Conservation (phyloP, 306 rosid genomes). For the Lathyrus oleraceus region DNA sequence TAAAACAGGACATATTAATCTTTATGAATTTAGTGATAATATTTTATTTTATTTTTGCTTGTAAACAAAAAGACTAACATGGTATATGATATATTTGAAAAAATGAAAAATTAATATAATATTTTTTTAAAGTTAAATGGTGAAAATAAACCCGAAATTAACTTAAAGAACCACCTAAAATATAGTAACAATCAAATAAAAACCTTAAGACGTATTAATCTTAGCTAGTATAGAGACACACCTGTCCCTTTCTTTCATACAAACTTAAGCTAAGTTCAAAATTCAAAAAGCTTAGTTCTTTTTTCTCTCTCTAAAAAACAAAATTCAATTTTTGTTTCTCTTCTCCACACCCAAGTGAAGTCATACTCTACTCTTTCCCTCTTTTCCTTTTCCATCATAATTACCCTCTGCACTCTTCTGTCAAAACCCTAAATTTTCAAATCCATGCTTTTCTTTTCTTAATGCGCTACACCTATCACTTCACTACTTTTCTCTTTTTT, state of each 20-base stretch:
- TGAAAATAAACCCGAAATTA: too few species aligned
- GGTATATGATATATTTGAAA: too few species aligned
- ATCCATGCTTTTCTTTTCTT: constrained; percentile 74
- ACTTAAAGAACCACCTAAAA: too few species aligned
- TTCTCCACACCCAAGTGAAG: constrained; percentile 30
- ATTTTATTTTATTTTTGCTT: too few species aligned
- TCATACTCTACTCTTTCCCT: constrained; percentile 3
- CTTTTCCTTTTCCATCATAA: constrained; percentile 40
- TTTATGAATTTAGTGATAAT: too few species aligned
- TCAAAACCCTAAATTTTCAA: constrained; percentile 79
- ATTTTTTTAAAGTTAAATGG: too few species aligned
- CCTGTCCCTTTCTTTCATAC: not conserved
- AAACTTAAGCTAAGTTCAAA: not conserved
- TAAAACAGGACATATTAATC: too few species aligned
- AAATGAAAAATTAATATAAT: too few species aligned
- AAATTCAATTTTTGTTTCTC: constrained; percentile 3
- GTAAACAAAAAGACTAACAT: too few species aligned
- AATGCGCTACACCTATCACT: constrained; percentile 38
- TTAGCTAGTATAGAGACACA: too few species aligned
- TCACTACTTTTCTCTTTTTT: constrained; percentile 36
- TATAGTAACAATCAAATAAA: too few species aligned
- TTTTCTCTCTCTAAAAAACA: not conserved
- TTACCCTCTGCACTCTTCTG: constrained; percentile 46
- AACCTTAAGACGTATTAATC: too few species aligned
- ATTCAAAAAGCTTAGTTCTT: not conserved